A percentile compares a stretch with the other conserved stretches of the same genome.
These are phyloP conservation scores for Lactarius quietus DNA, from an alignment of 768 basidiomycete species.

Conservation along the genomic window DNA sequence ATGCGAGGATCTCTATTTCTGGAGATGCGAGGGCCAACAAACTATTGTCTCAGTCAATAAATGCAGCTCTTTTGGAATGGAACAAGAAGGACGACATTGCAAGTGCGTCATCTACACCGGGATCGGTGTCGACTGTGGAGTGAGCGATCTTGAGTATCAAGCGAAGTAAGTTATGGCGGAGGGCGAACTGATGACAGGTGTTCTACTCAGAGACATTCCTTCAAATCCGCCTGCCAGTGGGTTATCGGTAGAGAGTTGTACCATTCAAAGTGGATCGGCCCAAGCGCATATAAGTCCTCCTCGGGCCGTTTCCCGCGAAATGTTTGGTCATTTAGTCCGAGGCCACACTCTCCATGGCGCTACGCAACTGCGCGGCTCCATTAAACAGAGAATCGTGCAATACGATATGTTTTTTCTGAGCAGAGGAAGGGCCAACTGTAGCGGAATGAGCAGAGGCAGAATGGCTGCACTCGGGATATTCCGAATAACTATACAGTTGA, in stretches of 20 bases:
- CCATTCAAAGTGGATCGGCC: not conserved
- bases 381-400: not conserved
- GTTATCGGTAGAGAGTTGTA: not conserved
- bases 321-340: not conserved
- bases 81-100: conserved; percentile 56
- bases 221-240: too few relatives aligned
- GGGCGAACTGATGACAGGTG: conserved; percentile 65
- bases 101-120: conserved; percentile 78
- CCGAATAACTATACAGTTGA: conserved; percentile 25
- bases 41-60: conserved; percentile 36
- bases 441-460: not conserved
- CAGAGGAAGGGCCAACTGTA: not conserved
- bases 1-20: conserved; percentile 75
- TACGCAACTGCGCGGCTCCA: not conserved
- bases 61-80: not conserved
- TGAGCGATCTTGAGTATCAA: not conserved
- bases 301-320: conserved; percentile 10
- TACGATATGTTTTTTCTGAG: not conserved
- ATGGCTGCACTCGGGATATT: not conserved
- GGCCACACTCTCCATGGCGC: not conserved
- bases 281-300: not conserved
- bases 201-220: conserved; percentile 28
- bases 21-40: conserved; percentile 78
- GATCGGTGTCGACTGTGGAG: conserved; percentile 75
- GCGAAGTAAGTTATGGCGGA: not conserved